Base-by-base conservation (phyloP, 306 rosid species). In the Sicyos baderoa region DNA sequence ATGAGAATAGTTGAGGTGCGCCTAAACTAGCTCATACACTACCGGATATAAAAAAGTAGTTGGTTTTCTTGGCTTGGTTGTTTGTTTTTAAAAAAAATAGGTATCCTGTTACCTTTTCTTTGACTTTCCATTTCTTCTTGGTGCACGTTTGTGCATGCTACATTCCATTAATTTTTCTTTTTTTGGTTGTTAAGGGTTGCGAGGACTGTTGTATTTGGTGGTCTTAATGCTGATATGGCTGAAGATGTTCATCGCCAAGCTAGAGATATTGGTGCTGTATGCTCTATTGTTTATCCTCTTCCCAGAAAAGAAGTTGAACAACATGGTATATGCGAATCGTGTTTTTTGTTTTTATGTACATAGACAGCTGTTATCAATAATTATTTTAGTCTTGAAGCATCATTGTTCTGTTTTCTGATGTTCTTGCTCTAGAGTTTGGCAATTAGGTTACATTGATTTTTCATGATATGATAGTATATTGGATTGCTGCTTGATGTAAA, bases 171-270 rank as follows among this genome's bases (percentile, higher is more conserved):
- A 48, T 76, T 7, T 79, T 7, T 72, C 14, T 21, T 60, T 77
- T 11, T 52, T 66, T 82, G 49, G 49, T 76, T 50, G 21, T 82
- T 78, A 80, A 93, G 97, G 89, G 89, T 90, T 85, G 97, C 97
- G 47, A 90, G 96, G 79, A 90, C 96, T 64, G 89, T 93, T 65
- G 77, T 90, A 74, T 79, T 90, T 63, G 97, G 97, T 49, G 89
- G 96, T 76, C 97, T 81, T 49, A 78, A 84, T 81, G 84, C 87
- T 35, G 83, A 76, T 55, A 86, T 93, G 85, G 96, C 96, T 7
- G 95, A 85, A 79, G 85, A 76, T 68, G 88, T 88, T 81, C 96
- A 90, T 58, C 7, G 76, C 72, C 77, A 49, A 79, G 97, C 91
- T 70, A 82, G 77, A 78, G 86, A 88, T 76, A 70, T 82, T 73